Conservation (phyloP, 306 rosid species). For the Ammopiptanthus mongolicus region DNA sequence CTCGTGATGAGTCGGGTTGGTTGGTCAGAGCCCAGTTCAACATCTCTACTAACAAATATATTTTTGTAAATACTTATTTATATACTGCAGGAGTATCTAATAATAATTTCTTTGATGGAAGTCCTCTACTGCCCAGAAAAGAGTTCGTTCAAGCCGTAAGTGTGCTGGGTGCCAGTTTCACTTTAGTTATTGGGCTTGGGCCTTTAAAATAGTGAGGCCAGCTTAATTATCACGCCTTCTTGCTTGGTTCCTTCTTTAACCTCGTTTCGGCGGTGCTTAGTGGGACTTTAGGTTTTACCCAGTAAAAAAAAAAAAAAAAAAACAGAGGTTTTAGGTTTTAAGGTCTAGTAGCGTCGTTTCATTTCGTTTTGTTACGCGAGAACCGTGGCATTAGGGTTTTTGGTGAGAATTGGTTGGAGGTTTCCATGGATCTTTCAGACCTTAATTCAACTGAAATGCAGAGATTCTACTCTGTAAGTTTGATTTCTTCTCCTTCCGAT, state of each 20-base stretch:
- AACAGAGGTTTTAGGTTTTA: neutral
- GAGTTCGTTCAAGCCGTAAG: too few species aligned
- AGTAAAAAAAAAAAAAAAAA: too few species aligned
- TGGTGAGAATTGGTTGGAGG: neutral
- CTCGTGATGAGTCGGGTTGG: too few species aligned
- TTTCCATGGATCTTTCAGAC: constrained; percentile 67
- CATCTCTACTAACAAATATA: too few species aligned
- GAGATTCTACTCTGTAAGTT: constrained; percentile 63
- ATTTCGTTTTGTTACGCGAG: neutral
- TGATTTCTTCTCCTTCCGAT: neutral
- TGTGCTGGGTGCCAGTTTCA: neutral
- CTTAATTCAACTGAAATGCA: constrained; percentile 58
- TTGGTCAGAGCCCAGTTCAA: too few species aligned
- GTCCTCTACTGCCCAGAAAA: neutral
- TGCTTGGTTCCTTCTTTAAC: neutral
- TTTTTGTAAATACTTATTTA: too few species aligned
- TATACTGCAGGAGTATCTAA: too few species aligned
- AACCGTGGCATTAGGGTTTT: constrained; percentile 24
- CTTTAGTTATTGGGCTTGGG: neutral
- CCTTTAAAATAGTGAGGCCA: neutral
- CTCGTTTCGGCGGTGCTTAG: neutral
- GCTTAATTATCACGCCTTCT: neutral
- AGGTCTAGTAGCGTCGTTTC: neutral
- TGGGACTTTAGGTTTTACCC: neutral
- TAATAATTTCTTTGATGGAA: too few species aligned